Base-by-base conservation (phyloP, 495 filamentous ascomycete species). In the Podospora bellae-mahoneyi region DNA sequence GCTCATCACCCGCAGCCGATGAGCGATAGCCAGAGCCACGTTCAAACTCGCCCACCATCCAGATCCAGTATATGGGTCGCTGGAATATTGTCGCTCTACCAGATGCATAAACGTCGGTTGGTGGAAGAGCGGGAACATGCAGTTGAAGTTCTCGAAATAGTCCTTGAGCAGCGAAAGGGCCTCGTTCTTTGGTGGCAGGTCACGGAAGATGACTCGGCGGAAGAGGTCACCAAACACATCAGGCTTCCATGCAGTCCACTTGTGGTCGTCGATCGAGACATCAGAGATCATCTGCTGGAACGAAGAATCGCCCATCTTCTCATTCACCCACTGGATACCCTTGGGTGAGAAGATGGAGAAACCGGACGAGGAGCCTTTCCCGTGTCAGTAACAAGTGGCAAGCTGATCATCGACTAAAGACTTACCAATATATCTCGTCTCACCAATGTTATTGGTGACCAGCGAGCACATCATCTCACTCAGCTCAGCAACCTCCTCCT, bases 401-500 rank as follows among this genome's bases (percentile, higher is more conserved):
- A 23, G 23, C 34, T 16, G n/a, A 2, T 3, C 9, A 44, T 18
- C 0, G 34, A 16, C 23, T 13, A 34, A 53, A 7, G 20, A 71
- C 85, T 53, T 86, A 97, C 94, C 95, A 72, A 98, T 96, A 79
- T 97, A 99, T 77, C 95, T 85, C 30, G 95, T 97, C 79, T 99
- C 95, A 34, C 95, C 95, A 69, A 89, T 91, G 72, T 96, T 96
- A 69, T 97, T 98, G 6, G 95, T 99, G n/a, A 99, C 94, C 55
- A 99, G 81, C 1, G 93, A 97, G 78, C 95, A 97, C 95, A 99
- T 98, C 91, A 97, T 96, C 79, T 99, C 95, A 9, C 95, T 96
- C 68, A 99, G 75, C 1, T 88, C 90, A 74, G 96, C 94, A 6
- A 96, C 94, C 73, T 96, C 92, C 73, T 95, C 93, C 72, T 94